Percentiles rank a stretch among this genome's conserved stretches.
These are phyloP conservation scores for Sporothrix euskadiensis DNA, from an alignment of 2,329 filamentous ascomycete genomes.

Conservation along the genomic window DNA sequence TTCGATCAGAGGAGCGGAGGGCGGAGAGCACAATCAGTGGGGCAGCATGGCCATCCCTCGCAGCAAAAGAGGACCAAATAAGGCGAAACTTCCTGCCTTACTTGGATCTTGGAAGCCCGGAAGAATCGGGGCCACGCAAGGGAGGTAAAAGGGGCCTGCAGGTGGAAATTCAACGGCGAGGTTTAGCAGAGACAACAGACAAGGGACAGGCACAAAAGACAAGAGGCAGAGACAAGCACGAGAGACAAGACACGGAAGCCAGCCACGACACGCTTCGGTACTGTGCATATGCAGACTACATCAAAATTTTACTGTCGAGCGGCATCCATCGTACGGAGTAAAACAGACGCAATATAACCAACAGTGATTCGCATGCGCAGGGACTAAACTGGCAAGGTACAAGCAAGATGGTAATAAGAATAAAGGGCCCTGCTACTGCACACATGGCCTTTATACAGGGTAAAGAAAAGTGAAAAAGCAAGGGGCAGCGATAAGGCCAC, in stretches of 20 bases:
- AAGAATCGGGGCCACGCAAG: constrained; percentile 13
- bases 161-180: constrained; percentile 17
- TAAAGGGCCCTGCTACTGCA: neutral
- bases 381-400: neutral
- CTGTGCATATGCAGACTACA: neutral
- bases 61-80: neutral
- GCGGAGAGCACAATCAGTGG: constrained; percentile 10
- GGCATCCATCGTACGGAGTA: neutral
- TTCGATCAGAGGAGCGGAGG: neutral
- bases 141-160: constrained; percentile 1
- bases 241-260: neutral
- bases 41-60: constrained; percentile 16
- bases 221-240: neutral
- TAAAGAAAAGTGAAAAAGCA: neutral
- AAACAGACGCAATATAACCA: neutral
- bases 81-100: neutral
- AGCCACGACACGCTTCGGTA: constrained; percentile 6
- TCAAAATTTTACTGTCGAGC: neutral
- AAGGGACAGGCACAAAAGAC: neutral
- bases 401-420: neutral
- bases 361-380: neutral
- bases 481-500: neutral
- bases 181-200: neutral
- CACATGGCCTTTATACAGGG: neutral
- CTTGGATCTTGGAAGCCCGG: neutral